Evolutionary conservation across 1,139 yeast species (phyloP), one percentile per base, ranked within the genome.

Genomic region (Candida sanyaensis): DNA sequence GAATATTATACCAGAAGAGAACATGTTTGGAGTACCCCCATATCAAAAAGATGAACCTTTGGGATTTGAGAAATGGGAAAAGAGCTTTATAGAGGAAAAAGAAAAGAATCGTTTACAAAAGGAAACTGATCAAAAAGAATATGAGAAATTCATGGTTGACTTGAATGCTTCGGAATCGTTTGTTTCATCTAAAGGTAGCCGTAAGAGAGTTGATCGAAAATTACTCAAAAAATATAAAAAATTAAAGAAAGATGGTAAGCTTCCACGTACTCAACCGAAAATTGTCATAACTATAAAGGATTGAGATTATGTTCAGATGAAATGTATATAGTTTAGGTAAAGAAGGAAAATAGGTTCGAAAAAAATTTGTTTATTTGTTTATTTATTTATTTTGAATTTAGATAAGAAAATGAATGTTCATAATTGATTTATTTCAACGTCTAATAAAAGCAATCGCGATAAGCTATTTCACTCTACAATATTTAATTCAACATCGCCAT

Each of bases 401-500:
- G 24, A 36, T 36, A 36, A 36, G 8, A 24, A n/a, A 36, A 36
- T 23, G 30, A 36, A 24, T 36, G 29, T 23, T 23, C n/a, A n/a
- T 11, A 29, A 26, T 23, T n/a, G 13, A 33, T 17, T 17, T 5
- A 11, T 12, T 5, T 9, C n/a, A 17, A 17, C 21, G 21, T 17
- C 21, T 17, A 17, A 17, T 17, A 17, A 17, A 17, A 17, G 21
- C 21, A 26, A 26, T 26, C 2, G 28, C 24, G 13, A 8, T 21
- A 13, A 13, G 27, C 26, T 10, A 29, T 9, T n/a, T 30, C 61
- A 78, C 52, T 78, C 83, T 34, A 70, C 75, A 44, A 78, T 77
- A 46, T 73, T 75, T 50, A 83, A 69, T 43, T 68, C 74, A 21
- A 75, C 78, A 49, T 77, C 75, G 9, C 72, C 75, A 53, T 76